phyloP scores from a whole-genome alignment of 2,329 filamentous ascomycete genomes.

The Plectosphaerella cucumerina region DNA sequence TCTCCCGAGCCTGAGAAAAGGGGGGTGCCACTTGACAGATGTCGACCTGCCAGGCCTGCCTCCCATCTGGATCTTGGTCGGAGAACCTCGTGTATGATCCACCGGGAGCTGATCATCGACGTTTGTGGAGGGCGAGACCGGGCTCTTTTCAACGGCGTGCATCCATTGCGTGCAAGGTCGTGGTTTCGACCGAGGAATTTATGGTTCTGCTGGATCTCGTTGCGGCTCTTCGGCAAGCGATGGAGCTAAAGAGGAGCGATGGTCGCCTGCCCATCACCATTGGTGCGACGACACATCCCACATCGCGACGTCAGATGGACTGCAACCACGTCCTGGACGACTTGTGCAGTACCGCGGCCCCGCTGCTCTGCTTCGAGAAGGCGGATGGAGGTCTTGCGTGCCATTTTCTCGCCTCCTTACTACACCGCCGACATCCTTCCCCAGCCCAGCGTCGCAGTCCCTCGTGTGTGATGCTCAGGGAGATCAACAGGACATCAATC shows the following conservation, averaged over 20 bases:
- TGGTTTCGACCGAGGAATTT: too few species aligned
- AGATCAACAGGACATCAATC: neutral
- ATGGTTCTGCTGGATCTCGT: neutral
- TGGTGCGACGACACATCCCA: neutral
- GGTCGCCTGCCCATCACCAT: neutral
- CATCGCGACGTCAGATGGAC: neutral
- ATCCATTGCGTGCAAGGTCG: too few species aligned
- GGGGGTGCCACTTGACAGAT: too few species aligned
- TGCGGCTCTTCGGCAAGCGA: neutral
- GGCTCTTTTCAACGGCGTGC: too few species aligned
- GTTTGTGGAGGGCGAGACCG: neutral
- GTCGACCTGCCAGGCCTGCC: neutral
- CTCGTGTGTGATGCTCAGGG: neutral
- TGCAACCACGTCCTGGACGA: too few species aligned
- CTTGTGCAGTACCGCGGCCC: too few species aligned
- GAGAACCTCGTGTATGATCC: neutral
- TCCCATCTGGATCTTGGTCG: neutral
- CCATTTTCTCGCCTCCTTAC: too few species aligned
- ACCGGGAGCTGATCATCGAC: neutral
- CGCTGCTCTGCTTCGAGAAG: too few species aligned
- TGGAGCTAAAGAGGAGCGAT: neutral
- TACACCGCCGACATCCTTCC: too few species aligned
- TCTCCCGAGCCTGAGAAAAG: too few species aligned
- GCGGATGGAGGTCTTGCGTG: too few species aligned
- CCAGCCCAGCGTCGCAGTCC: neutral